Base-by-base conservation (phyloP, 169 alveolate genomes). In the Theileria luwenshuni region DNA sequence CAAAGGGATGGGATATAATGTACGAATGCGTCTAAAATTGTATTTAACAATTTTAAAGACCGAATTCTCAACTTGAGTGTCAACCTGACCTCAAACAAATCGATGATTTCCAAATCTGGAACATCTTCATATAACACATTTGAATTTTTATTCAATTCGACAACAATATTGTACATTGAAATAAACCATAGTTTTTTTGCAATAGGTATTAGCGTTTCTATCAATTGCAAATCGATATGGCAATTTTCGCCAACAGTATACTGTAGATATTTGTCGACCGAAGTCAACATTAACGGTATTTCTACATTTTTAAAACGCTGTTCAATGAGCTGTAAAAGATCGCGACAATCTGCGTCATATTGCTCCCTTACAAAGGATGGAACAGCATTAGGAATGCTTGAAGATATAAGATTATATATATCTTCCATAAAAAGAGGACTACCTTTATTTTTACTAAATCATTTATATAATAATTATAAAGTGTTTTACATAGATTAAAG, bases 131-230 rank as follows among this genome's bases (percentile, higher is more conserved):
- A 13, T 30, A 43, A 64, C 28, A 28, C 27, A 41, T 33, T 19
- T n/a, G 27, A 35, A 2, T 32, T 48, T 15, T 25, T 15, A 3
- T 23, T 23, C 21, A 42, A 72, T 1, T n/a, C 67, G 15, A 23
- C 41, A 27, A 61, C 23, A 27, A 35, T 56, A 42, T 69, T 76
- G 33, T 62, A 47, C 48, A 73, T 63, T 10, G 77, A 67, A 23
- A 79, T 6, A 1, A 71, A 42, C 87, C 87, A 79, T 13, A 79
- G 35, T 38, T 76, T 48, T 21, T 64, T 74, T 8, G 74, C 81
- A 45, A 61, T 17, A 8, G 45, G 69, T 28, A 60, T 52, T 45
- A 79, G 0, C 12, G 30, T 33, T 19, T 79, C 83, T 13, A 71
- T 13, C 47, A 54, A 30, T 42, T 56, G 67, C 15, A 7, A 54